A percentile compares a stretch with the other conserved stretches of the same genome.
phyloP scores from a whole-genome alignment of 495 filamentous ascomycete species.

The Neurospora sp. region DNA sequence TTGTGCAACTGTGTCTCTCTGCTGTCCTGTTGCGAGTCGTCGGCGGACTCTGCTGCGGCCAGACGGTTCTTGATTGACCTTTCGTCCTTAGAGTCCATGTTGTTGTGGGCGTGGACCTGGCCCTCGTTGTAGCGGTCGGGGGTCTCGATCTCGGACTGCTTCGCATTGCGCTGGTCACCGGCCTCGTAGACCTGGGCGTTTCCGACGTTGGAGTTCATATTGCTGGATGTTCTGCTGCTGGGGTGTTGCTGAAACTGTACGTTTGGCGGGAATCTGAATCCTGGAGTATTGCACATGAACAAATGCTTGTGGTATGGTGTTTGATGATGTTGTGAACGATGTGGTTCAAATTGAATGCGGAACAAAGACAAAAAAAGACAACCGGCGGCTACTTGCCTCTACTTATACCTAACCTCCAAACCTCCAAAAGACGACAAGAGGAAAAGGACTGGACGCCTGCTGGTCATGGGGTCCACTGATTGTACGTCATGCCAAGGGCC shows the following conservation, averaged over 20 bases:
- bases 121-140: conserved; percentile 56
- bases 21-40: conserved; percentile 24
- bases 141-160: conserved; percentile 43
- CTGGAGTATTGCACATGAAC: neutral
- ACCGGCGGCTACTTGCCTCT: neutral
- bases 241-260: neutral
- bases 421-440: neutral
- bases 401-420: neutral
- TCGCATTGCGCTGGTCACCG: conserved; percentile 61
- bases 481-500: neutral
- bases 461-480: neutral
- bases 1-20: conserved; percentile 47
- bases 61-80: conserved; percentile 71
- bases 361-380: neutral
- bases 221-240: neutral
- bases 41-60: conserved; percentile 44
- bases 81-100: conserved; percentile 71
- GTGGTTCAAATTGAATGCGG: neutral
- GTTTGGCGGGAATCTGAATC: neutral
- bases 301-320: neutral
- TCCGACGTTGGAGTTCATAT: conserved; percentile 29
- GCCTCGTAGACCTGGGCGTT: conserved; percentile 31
- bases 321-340: neutral
- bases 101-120: conserved; percentile 50
- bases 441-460: neutral